These are phyloP conservation scores for Coniochaeta prunicola DNA, from an alignment of 2,329 filamentous ascomycete genomes.

Conservation along the genomic window DNA sequence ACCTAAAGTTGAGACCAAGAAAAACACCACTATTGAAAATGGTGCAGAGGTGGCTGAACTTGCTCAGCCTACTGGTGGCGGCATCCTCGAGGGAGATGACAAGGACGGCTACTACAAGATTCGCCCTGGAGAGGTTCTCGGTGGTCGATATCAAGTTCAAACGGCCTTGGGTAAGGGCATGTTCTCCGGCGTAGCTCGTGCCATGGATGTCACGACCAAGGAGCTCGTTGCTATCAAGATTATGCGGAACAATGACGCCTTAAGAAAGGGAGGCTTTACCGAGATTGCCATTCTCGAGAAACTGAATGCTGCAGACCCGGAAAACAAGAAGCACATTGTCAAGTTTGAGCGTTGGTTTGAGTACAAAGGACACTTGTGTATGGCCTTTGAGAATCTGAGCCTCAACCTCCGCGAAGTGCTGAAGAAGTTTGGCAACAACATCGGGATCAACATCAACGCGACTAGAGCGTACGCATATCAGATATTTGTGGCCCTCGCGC, in stretches of 20 bases:
- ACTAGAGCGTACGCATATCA: constrained; percentile 88
- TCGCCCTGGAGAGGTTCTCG: constrained; percentile 82
- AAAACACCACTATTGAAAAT: constrained; percentile 28
- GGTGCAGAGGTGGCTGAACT: constrained; percentile 39
- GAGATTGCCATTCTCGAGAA: constrained; percentile 91
- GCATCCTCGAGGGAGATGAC: constrained; percentile 87
- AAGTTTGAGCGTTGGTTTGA: constrained; percentile 83
- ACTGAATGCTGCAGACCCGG: constrained; percentile 75
- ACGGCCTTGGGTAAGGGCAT: constrained; percentile 86
- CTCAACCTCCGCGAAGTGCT: constrained; percentile 90
- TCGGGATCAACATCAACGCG: constrained; percentile 83
- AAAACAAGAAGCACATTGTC: constrained; percentile 88
- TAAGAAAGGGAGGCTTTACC: constrained; percentile 85
- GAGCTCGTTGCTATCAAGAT: constrained; percentile 93
- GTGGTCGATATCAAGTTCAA: constrained; percentile 83
- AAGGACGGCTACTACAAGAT: constrained; percentile 95
- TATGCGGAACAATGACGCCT: constrained; percentile 90
- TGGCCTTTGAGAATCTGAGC: constrained; percentile 92
- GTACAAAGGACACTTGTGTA: constrained; percentile 90
- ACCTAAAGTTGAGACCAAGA: constrained; percentile 31
- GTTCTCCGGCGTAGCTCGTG: constrained; percentile 93
- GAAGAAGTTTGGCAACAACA: constrained; percentile 91
- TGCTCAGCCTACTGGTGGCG: constrained; percentile 52
- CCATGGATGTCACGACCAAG: constrained; percentile 67
- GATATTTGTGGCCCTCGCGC: constrained; percentile 81